Evolutionary conservation across 495 filamentous ascomycete species (phyloP).

Genomic region (Pyronema omphalodes): DNA sequence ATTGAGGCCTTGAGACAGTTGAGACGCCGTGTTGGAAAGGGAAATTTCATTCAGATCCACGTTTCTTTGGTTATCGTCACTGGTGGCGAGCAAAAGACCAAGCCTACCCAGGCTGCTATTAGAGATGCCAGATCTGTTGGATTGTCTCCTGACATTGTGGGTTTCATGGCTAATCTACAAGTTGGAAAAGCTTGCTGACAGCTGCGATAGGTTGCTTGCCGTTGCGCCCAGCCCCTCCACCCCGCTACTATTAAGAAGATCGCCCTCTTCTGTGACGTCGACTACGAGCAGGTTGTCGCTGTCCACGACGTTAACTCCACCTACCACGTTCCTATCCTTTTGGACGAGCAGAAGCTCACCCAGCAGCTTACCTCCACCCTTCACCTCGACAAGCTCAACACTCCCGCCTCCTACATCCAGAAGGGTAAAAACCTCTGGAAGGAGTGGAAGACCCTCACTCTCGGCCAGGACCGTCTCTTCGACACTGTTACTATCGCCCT

Average conservation of each 20-base stretch:
- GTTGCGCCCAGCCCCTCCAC: conserved; percentile 57
- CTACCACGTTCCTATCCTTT: conserved; percentile 82
- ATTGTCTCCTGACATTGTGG: conserved; percentile 62
- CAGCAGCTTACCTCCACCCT: conserved; percentile 40
- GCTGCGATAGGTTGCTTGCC: conserved; percentile 57
- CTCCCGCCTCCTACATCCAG: conserved; percentile 31
- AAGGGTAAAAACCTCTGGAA: conserved; percentile 50
- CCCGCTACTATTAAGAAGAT: conserved; percentile 69
- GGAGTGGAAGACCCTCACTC: conserved; percentile 52
- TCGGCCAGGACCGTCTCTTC: conserved; percentile 38
- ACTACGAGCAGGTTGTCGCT: conserved; percentile 58
- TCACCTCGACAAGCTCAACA: conserved; percentile 34
- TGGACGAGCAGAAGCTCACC: conserved; percentile 61
- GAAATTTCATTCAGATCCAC: conserved; percentile 73
- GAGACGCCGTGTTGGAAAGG: conserved; percentile 46
- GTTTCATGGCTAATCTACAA: conserved; percentile 10
- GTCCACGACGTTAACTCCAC: conserved; percentile 73
- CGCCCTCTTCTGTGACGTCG: conserved; percentile 68
- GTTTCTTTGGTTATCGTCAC: conserved; percentile 62
- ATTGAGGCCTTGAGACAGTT: conserved; percentile 73
- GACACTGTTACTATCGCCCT: conserved; percentile 66
- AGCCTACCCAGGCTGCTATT: conserved; percentile 85
- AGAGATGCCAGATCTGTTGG: conserved; percentile 56
- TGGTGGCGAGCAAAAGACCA: conserved; percentile 83
- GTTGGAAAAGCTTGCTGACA: not conserved